phyloP scores from a whole-genome alignment of 768 basidiomycete genomes.

The Amanita muscaria region DNA sequence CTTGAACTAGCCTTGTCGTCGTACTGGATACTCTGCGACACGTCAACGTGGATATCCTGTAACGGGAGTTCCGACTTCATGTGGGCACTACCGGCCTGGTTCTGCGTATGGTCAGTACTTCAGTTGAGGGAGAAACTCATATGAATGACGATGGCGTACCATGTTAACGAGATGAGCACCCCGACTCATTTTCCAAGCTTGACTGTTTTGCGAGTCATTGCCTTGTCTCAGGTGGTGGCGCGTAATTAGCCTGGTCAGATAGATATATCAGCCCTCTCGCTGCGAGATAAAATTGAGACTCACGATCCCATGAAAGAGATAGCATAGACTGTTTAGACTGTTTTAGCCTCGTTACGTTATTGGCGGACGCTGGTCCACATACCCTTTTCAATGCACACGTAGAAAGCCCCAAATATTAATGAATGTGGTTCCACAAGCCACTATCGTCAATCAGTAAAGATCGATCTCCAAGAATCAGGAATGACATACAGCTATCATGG shows the following conservation, averaged over 20 bases:
- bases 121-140: no score
- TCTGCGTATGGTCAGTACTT: not conserved
- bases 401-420: constrained; percentile 38
- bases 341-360: not conserved
- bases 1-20: constrained; percentile 8
- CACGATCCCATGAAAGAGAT: constrained; percentile 35
- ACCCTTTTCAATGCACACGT: constrained; percentile 41
- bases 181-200: no score
- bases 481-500: constrained; percentile 42
- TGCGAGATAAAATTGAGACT: not conserved
- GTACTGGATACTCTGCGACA: constrained; percentile 16
- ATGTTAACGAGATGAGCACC: no score
- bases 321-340: constrained; percentile 35
- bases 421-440: constrained; percentile 38
- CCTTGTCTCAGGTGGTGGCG: constrained; percentile 14
- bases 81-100: not conserved
- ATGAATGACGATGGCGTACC: no score
- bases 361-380: constrained; percentile 18
- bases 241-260: constrained; percentile 13
- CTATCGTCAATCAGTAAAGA: constrained; percentile 14
- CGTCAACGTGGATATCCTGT: constrained; percentile 13
- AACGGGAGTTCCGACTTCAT: constrained; percentile 8
- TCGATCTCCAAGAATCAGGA: no score
- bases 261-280: not conserved
- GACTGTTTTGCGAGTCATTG: not conserved